Evolutionary conservation across 192 early-diverging fungal species (phyloP).

Genomic region (Radiomyces spectabilis): DNA sequence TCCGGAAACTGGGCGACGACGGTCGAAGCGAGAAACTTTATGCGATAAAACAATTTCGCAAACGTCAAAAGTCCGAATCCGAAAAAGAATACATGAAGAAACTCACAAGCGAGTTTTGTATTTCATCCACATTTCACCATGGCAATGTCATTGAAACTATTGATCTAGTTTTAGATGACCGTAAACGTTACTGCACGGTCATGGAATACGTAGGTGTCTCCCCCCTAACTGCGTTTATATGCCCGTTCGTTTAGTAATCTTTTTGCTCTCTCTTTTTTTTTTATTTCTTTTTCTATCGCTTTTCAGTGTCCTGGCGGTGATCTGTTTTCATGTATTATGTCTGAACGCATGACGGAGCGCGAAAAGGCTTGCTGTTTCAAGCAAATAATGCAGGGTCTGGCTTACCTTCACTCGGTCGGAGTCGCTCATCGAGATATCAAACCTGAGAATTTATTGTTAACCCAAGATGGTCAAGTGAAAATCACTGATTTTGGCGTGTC

Average conservation of each 20-base stretch:
- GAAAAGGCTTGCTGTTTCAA: constrained; percentile 94
- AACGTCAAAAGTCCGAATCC: constrained; percentile 70
- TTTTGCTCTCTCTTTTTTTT: background rate
- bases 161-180: constrained; percentile 92
- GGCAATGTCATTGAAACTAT: constrained; percentile 93
- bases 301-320: constrained; percentile 90
- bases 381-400: constrained; percentile 84
- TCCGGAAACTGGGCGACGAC: constrained; percentile 65
- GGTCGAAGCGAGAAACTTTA: constrained; percentile 65
- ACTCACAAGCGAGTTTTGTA: constrained; percentile 94
- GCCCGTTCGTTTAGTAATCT: background rate
- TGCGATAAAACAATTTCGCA: constrained; percentile 93
- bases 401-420: constrained; percentile 89
- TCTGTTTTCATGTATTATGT: constrained; percentile 78
- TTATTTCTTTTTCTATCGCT: background rate
- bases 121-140: constrained; percentile 87
- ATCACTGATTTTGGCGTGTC: constrained; percentile 98
- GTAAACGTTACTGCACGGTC: constrained; percentile 75
- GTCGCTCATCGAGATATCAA: constrained; percentile 89
- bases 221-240: background rate
- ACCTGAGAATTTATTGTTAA: constrained; percentile 86
- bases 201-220: constrained; percentile 52
- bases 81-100: constrained; percentile 98
- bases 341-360: constrained; percentile 57
- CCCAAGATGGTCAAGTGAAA: constrained; percentile 73